Evolutionary conservation across 148 eudicot species (phyloP).

Genomic region (Suaeda aralocaspica): DNA sequence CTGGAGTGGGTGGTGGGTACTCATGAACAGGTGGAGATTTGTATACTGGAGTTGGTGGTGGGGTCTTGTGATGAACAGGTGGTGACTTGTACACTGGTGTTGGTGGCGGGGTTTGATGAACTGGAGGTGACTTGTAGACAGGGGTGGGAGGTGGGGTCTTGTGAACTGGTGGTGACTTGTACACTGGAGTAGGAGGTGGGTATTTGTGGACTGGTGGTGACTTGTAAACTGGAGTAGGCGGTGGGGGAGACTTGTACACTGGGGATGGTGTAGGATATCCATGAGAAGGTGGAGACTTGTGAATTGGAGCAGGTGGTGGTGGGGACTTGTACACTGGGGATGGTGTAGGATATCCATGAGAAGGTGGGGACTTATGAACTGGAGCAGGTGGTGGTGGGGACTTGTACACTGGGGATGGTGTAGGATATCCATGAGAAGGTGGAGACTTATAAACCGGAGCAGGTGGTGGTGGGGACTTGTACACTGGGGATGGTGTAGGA

Average conservation of each 20-base stretch:
- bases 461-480: constrained; percentile 25
- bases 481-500: constrained; percentile 23
- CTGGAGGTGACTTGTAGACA: constrained; percentile 20
- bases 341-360: neutral
- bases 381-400: constrained; percentile 18
- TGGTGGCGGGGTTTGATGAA: neutral
- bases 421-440: too few species aligned
- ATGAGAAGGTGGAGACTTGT: constrained; percentile 24
- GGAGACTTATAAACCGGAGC: constrained; percentile 22
- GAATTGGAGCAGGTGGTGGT: constrained; percentile 16
- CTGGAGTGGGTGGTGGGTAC: constrained; percentile 14
- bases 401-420: neutral
- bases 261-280: too few species aligned
- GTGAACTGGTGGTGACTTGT: constrained; percentile 16
- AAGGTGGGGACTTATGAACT: constrained; percentile 13
- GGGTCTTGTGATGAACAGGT: constrained; percentile 13
- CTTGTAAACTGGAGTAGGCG: constrained; percentile 7
- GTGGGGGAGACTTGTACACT: constrained; percentile 9
- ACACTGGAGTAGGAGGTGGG: constrained; percentile 11
- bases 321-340: constrained; percentile 17
- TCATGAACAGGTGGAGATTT: constrained; percentile 15
- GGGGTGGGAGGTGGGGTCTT: constrained; percentile 13
- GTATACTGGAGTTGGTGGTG: constrained; percentile 20
- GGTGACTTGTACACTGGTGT: constrained; percentile 19
- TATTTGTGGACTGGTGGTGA: constrained; percentile 10